Evolutionary conservation across 768 basidiomycete species (phyloP), one percentile per base, ranked within the genome.

Genomic region (Lentinus brumalis): DNA sequence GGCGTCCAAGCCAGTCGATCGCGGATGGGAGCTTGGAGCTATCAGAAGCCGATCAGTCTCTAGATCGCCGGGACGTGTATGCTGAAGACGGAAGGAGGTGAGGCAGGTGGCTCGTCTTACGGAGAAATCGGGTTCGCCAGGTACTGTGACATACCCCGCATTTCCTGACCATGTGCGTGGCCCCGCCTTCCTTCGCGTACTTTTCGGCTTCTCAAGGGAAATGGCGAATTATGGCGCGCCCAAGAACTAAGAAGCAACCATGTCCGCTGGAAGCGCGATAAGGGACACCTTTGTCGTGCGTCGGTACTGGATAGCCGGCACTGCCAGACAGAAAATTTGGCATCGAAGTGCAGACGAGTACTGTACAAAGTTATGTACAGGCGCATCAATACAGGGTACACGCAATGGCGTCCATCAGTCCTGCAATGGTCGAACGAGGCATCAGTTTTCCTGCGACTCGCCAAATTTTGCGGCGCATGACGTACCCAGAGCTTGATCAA

Each of bases 401-500:
- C 18, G n/a, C 47, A 42, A 26, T 52, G 31, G 40, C 47, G 53
- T 57, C 31, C 56, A 57, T 60, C 56, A 60, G 49, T 58, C 59
- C 56, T 60, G 47, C 21, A 40, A 44, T 11, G n/a, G 31, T 30
- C 39, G 30, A 7, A 44, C 16, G 5, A 41, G 41, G 30, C n/a
- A 39, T 63, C 21, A 59, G 61, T 40, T 31, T 11, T 53, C 45
- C 38, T 35, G 35, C 21, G n/a, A 3, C 26, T 29, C 18, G 26
- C 14, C 14, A 41, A 15, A 44, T 12, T 26, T 26, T 11, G n/a
- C 14, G 35, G 26, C 9, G 15, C 6, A 60, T 64, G 59, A 81
- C 89, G 66, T 72, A 92, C 94, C 95, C 96, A 99, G 73, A 99
- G 81, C 77, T 98, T 98, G 75, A 98, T 98, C 66, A 95, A 78